phyloP scores from a whole-genome alignment of 2,329 filamentous ascomycete genomes.

The Alternaria longipes region DNA sequence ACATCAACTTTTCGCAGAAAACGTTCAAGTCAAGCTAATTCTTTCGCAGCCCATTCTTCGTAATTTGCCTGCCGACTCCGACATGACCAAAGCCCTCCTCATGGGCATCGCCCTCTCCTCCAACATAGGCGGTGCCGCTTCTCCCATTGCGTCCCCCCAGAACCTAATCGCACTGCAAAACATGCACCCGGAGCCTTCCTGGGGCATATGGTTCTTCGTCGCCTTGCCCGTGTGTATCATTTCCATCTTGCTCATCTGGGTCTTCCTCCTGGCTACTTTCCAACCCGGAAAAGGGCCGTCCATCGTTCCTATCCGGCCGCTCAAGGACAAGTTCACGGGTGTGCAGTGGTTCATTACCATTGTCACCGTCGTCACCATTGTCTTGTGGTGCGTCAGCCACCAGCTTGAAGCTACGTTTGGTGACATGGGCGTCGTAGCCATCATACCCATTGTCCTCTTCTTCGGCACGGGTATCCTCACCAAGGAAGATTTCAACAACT shows the following conservation, averaged over 20 bases:
- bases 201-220: conserved; percentile 98
- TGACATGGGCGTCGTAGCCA: conserved; percentile 98
- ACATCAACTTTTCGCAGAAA: conserved; percentile 30
- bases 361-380: conserved; percentile 84
- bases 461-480: conserved; percentile 96
- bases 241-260: conserved; percentile 88
- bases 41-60: conserved; percentile 83
- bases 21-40: conserved; percentile 9
- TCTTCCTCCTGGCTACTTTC: conserved; percentile 85
- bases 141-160: conserved; percentile 95
- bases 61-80: conserved; percentile 86
- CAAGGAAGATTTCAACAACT: conserved; percentile 99
- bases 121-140: conserved; percentile 95
- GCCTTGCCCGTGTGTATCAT: conserved; percentile 91
- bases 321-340: conserved; percentile 87
- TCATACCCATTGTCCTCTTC: conserved; percentile 94
- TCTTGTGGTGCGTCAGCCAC: conserved; percentile 91
- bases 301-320: conserved; percentile 88
- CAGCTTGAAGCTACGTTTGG: conserved; percentile 88
- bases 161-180: conserved; percentile 97
- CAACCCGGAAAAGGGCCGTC: conserved; percentile 83
- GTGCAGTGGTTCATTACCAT: conserved; percentile 92
- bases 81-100: conserved; percentile 94
- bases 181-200: conserved; percentile 90
- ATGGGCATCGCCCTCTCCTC: conserved; percentile 94